Evolutionary conservation across 2,329 filamentous ascomycete genomes (phyloP).

Genomic region (Trichoderma pleuroti): DNA sequence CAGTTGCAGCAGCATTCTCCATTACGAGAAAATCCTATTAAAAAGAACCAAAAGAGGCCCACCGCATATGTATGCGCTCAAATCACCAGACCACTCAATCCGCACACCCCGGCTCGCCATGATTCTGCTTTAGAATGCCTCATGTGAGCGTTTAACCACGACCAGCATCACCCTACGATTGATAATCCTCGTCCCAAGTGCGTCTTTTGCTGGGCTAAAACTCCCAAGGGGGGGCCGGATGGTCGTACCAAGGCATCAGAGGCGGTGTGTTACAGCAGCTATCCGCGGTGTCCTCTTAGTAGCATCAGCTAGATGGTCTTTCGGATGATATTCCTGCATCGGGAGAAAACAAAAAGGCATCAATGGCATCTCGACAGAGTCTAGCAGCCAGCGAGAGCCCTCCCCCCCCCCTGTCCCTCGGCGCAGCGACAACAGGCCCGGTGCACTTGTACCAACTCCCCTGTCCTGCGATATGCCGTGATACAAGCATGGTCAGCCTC

Average conservation of each 20-base stretch:
- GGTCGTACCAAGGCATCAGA: conserved; percentile 1
- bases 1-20: neutral
- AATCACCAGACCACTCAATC: conserved; percentile 11
- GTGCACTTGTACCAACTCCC: neutral
- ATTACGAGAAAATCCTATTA: neutral
- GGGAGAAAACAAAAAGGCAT: neutral
- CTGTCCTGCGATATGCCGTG: conserved; percentile 5
- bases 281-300: conserved; percentile 1
- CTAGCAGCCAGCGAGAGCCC: neutral
- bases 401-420: neutral
- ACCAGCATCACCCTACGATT: neutral
- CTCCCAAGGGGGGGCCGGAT: neutral
- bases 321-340: neutral
- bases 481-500: conserved; percentile 12
- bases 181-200: neutral
- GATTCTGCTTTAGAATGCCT: neutral
- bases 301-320: neutral
- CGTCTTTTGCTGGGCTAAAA: conserved; percentile 4
- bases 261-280: conserved; percentile 15
- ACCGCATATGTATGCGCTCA: conserved; percentile 8
- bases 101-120: neutral
- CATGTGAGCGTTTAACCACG: conserved; percentile 1
- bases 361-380: neutral
- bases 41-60: neutral
- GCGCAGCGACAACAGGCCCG: neutral